Percentiles rank a stretch among this genome's conserved stretches.
These are phyloP conservation scores for Pleurotus tuber-regium DNA, from an alignment of 768 basidiomycete species.

Conservation along the genomic window DNA sequence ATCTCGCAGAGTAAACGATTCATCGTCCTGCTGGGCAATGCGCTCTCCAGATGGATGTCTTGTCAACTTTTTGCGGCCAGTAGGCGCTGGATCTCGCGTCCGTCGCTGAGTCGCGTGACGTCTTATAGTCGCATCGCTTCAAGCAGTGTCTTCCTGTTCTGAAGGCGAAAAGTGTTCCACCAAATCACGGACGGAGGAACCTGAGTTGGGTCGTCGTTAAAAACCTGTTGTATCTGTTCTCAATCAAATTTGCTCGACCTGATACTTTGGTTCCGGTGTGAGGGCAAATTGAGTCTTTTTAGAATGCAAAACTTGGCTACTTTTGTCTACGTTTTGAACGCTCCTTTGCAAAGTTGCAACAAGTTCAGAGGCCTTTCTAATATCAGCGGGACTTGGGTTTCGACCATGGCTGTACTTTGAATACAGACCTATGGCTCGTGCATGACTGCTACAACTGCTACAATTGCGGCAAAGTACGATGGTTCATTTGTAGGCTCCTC, in stretches of 20 bases:
- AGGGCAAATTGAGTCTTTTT: not conserved
- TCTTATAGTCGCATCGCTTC: slow-evolving; percentile 7
- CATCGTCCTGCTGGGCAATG: slow-evolving; percentile 7
- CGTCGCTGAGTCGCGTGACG: not conserved
- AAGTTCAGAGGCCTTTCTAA: no score
- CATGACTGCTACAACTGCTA: no score
- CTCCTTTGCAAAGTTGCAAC: no score
- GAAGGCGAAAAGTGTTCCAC: not conserved
- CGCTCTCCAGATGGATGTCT: not conserved
- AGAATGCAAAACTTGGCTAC: no score
- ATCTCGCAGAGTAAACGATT: slow-evolving; percentile 8
- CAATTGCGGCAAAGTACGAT: no score
- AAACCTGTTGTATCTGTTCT: slow-evolving; percentile 5
- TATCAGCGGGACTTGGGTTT: no score
- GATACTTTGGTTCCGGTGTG: not conserved
- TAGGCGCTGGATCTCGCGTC: not conserved
- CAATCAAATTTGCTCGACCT: not conserved
- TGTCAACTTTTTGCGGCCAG: not conserved
- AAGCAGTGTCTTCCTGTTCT: slow-evolving; percentile 6
- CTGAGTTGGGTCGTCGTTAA: slow-evolving; percentile 1
- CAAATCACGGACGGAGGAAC: not conserved
- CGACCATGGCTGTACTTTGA: no score
- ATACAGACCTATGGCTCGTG: no score
- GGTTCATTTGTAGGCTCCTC: no score
- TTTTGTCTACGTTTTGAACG: no score